Evolutionary conservation across 2,329 filamentous ascomycete species (phyloP), one percentile per base, ranked within the genome.

Genomic region (Ophiostoma australiae): DNA sequence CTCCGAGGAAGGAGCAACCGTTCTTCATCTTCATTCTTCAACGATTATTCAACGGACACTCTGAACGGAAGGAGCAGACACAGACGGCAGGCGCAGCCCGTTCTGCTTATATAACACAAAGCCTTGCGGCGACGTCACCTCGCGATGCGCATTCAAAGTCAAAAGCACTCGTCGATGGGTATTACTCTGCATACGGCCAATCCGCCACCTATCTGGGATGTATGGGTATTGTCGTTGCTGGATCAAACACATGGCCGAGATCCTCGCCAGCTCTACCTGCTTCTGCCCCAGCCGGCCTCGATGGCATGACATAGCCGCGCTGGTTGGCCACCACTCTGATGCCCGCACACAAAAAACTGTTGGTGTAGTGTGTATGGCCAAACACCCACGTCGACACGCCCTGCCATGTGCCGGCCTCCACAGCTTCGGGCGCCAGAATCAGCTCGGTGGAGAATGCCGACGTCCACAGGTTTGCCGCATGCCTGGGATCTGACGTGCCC

Each of bases 391-490:
- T 79, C 27, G 73, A 48, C 48, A 71, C 52, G 72, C 67, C 76
- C 71, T 27, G 39, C 48, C 73, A 48, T 74, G 37, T n/a, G 3
- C 35, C 23, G 8, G 74, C 44, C 73, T 73, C 77, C 78, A 80
- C 37, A 75, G 76, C 52, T 72, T 74, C 27, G 76, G 71, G 13
- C 31, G 27, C 58, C 33, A 72, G 69, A 23, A 71, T 70, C 2
- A 86, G 73, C 72, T 88, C 84, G 0, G 85, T 87, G 3, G 82
- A 83, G 76, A 87, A 89, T 0, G 83, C 86, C 11, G 80, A 80
- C 1, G 77, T 80, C 80, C 82, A 84, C 0, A 82, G 81, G 31
- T 66, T 71, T 23, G 68, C 68, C 15, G 55, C 69, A 55, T 71
- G 69, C 37, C 71, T 58, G 35, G 67, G 85, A 1, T 80, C 79